Percentiles rank a stretch among this genome's conserved stretches.
Conservation (phyloP, 805 yeast genomes). For the Hanseniaspora lindneri region DNA sequence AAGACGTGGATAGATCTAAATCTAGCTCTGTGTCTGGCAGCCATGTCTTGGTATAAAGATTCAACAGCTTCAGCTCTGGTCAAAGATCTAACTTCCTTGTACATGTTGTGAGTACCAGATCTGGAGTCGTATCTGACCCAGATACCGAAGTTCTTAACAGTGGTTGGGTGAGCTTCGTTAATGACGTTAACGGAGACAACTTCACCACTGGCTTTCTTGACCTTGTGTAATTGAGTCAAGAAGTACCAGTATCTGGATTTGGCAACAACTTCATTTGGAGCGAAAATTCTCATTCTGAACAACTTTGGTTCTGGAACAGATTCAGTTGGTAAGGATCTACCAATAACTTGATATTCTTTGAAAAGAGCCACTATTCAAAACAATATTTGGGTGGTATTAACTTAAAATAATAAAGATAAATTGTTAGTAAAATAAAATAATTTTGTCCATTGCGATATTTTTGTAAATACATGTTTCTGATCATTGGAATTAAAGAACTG, state of each 20-base stretch:
- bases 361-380: constrained; percentile 69
- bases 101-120: constrained; percentile 99
- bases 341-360: constrained; percentile 99
- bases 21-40: constrained; percentile 99
- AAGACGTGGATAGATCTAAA: constrained; percentile 98
- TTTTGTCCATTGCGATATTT: background rate
- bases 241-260: constrained; percentile 99
- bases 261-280: constrained; percentile 97
- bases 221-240: constrained; percentile 98
- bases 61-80: constrained; percentile 98
- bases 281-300: constrained; percentile 99
- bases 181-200: constrained; percentile 85
- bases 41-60: constrained; percentile 98
- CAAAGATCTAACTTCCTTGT: constrained; percentile 99
- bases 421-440: constrained; percentile 4
- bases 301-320: constrained; percentile 98
- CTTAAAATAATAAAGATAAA: background rate
- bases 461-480: too few species aligned
- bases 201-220: constrained; percentile 99
- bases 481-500: too few species aligned
- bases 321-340: constrained; percentile 99
- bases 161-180: constrained; percentile 93
- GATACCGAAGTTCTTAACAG: constrained; percentile 98
- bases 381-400: constrained; percentile 17
- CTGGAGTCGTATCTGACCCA: constrained; percentile 99